Conservation (phyloP, 2,329 filamentous ascomycete species). For the Thelonectria olida region DNA sequence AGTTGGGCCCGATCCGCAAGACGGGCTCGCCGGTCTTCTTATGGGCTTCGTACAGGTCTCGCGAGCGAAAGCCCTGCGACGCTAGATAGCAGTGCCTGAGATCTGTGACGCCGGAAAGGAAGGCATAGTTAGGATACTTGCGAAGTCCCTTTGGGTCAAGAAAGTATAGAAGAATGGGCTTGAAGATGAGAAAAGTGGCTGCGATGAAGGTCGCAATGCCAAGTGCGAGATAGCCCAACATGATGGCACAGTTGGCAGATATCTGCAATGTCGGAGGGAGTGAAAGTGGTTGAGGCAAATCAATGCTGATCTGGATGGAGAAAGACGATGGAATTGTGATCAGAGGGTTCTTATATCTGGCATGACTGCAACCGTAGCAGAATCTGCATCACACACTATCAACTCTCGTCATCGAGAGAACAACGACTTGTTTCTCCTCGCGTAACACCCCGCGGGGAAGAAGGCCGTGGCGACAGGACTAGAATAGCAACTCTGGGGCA, state of each 20-base stretch:
- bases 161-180: slow-evolving; percentile 13
- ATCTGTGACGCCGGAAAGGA: slow-evolving; percentile 24
- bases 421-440: not conserved
- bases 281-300: not conserved
- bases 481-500: not conserved
- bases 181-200: slow-evolving; percentile 10
- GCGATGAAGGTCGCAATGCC: not conserved
- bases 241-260: not conserved
- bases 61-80: slow-evolving; percentile 50
- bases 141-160: slow-evolving; percentile 47
- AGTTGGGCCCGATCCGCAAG: slow-evolving; percentile 34
- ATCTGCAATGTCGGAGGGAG: not conserved
- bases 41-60: slow-evolving; percentile 57
- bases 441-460: not conserved
- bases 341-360: slow-evolving; percentile 5
- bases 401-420: not conserved
- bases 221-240: not conserved
- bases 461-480: not conserved
- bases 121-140: slow-evolving; percentile 27
- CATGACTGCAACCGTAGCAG: not conserved
- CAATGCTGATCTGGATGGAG: not conserved
- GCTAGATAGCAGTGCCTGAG: slow-evolving; percentile 23
- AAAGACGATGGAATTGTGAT: not conserved
- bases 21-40: slow-evolving; percentile 44
- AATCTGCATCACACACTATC: not conserved